phyloP scores from a whole-genome alignment of 345 rosid species.

The Camelina laxa region DNA sequence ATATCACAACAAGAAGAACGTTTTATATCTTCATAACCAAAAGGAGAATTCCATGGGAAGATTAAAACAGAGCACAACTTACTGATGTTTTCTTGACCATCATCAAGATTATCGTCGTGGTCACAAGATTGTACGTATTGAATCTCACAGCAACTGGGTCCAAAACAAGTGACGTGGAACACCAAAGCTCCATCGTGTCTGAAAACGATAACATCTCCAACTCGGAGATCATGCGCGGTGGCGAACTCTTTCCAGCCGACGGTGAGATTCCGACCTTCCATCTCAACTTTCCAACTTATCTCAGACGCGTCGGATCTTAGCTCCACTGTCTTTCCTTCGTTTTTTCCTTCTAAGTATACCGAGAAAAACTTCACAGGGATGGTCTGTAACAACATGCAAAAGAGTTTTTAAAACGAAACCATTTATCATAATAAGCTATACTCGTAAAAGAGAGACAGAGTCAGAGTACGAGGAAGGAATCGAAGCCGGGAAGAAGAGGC shows the following conservation, averaged over 20 bases:
- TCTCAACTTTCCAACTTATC: slow-evolving; percentile 10
- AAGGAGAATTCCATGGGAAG: neutral
- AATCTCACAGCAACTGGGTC: slow-evolving; percentile 22
- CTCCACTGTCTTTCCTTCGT: neutral
- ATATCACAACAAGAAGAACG: neutral
- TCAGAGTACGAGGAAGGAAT: neutral
- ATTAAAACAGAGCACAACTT: slow-evolving; percentile 3
- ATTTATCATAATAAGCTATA: neutral
- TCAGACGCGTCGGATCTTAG: slow-evolving; percentile 14
- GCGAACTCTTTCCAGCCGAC: slow-evolving; percentile 14
- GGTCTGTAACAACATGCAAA: slow-evolving; percentile 27
- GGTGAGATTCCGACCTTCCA: slow-evolving; percentile 15
- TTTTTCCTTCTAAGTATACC: neutral
- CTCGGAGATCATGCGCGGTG: neutral
- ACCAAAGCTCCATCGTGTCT: slow-evolving; percentile 23
- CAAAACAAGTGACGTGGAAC: slow-evolving; percentile 13
- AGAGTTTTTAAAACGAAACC: slow-evolving; percentile 7
- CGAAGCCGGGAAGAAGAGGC: slow-evolving; percentile 30
- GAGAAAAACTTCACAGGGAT: slow-evolving; percentile 17
- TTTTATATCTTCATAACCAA: neutral
- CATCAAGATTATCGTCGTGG: neutral
- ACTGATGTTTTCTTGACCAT: slow-evolving; percentile 11
- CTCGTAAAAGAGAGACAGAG: neutral
- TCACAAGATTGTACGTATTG: neutral
- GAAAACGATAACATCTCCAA: neutral